Percentiles rank a stretch among this genome's conserved stretches.
Conservation (phyloP, 2,329 filamentous ascomycete genomes). For the Cladosporium sp. region DNA sequence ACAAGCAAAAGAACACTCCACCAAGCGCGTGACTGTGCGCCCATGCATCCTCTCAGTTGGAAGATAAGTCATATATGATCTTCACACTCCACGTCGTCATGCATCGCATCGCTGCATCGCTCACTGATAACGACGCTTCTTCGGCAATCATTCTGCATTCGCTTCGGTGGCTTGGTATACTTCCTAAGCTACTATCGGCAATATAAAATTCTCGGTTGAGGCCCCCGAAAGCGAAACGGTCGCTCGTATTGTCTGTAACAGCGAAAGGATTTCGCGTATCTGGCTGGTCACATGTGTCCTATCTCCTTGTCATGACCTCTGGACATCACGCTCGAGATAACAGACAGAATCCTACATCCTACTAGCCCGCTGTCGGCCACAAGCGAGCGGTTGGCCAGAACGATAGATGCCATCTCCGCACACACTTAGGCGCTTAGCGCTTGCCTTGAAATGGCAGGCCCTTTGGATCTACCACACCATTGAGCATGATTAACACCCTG, state of each 20-base stretch:
- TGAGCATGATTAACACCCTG: not conserved
- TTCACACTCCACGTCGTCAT: not conserved
- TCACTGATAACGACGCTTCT: not conserved
- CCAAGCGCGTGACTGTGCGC: not conserved
- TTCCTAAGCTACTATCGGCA: not conserved
- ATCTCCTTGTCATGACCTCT: not conserved
- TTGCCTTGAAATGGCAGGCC: constrained; percentile 8
- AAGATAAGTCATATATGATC: not conserved
- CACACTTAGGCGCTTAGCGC: not conserved
- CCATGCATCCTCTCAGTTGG: not conserved
- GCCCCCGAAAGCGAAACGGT: not conserved
- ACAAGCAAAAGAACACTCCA: not conserved
- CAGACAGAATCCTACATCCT: not conserved
- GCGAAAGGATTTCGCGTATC: not conserved
- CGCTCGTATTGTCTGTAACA: not conserved
- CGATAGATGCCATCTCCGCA: not conserved
- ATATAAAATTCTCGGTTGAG: not conserved
- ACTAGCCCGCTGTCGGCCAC: not conserved
- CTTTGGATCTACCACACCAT: not conserved
- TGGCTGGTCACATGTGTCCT: not conserved
- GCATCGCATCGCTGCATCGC: not conserved
- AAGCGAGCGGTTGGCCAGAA: not conserved
- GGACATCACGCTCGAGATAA: not conserved
- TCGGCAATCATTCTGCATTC: not conserved
- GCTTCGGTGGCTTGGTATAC: not conserved